Percentiles rank a stretch among this genome's conserved stretches.
Conservation (phyloP, 1,284 basidiomycete species). For the Ganoderma boninense region DNA sequence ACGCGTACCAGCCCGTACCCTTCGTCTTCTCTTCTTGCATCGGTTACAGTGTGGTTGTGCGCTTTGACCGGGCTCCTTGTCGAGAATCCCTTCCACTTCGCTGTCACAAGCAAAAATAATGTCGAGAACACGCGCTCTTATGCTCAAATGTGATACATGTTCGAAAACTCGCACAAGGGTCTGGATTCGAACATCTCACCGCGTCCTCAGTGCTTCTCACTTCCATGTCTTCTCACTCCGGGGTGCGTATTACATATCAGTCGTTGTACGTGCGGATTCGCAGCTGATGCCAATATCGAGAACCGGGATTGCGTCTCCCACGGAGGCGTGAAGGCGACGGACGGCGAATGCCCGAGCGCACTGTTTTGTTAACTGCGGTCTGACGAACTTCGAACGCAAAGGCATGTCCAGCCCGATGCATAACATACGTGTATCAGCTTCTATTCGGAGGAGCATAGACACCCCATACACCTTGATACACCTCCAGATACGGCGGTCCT, state of each 20-base stretch:
- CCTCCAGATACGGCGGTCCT: background rate
- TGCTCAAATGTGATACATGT: background rate
- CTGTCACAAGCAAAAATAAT: background rate
- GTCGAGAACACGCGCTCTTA: background rate
- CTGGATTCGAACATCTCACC: background rate
- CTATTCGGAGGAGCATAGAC: background rate
- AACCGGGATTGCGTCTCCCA: background rate
- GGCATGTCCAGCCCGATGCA: background rate
- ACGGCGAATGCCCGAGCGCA: background rate
- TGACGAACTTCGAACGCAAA: background rate
- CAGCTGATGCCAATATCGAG: background rate
- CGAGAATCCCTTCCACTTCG: background rate
- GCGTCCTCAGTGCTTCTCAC: background rate
- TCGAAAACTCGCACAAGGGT: background rate
- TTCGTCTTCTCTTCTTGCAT: background rate
- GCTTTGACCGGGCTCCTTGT: background rate
- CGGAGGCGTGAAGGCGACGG: background rate
- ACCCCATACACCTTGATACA: background rate
- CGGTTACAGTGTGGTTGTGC: background rate
- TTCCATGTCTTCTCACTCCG: background rate
- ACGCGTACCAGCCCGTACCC: background rate
- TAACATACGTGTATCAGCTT: background rate
- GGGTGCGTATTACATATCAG: background rate
- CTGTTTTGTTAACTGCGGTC: slow-evolving; percentile 5
- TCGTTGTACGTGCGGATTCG: background rate